Percentiles rank a stretch among this genome's conserved stretches.
Evolutionary conservation across 352 stramenopile species (phyloP).

Genomic region (Peronospora tabacina): DNA sequence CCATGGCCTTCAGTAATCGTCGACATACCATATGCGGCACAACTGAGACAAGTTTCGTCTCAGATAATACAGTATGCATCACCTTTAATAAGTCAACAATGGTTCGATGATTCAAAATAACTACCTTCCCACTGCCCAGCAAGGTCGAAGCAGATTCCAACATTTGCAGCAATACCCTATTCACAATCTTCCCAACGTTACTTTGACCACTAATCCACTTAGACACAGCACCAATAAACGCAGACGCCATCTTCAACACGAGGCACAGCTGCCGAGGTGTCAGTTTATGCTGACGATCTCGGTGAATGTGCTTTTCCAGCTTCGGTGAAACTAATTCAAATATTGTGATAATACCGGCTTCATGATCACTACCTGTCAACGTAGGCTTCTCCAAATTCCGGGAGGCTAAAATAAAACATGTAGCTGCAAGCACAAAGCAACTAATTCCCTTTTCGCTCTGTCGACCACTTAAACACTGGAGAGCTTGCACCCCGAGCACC

Average conservation of each 20-base stretch:
- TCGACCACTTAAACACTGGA: slow-evolving; percentile 15
- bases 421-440: slow-evolving; percentile 37
- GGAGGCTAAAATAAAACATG: slow-evolving; percentile 39
- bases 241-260: slow-evolving; percentile 27
- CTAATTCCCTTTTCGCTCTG: slow-evolving; percentile 9
- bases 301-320: slow-evolving; percentile 17
- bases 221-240: slow-evolving; percentile 18
- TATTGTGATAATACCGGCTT: slow-evolving; percentile 9
- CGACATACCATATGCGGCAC: slow-evolving; percentile 13
- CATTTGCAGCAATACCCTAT: slow-evolving; percentile 11
- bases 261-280: slow-evolving; percentile 25
- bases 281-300: slow-evolving; percentile 17
- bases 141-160: slow-evolving; percentile 21
- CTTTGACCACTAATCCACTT: slow-evolving; percentile 4
- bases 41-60: slow-evolving; percentile 4
- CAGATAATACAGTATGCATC: slow-evolving; percentile 17
- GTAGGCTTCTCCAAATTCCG: slow-evolving; percentile 7
- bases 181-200: slow-evolving; percentile 9
- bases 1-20: slow-evolving; percentile 8
- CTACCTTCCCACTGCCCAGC: slow-evolving; percentile 7
- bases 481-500: slow-evolving; percentile 19
- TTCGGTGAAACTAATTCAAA: slow-evolving; percentile 17
- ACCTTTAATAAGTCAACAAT: slow-evolving; percentile 18
- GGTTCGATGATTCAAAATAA: slow-evolving; percentile 17
- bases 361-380: slow-evolving; percentile 6